Percentiles rank a stretch among this genome's conserved stretches.
These are phyloP conservation scores for Leccinum disarticulatum DNA, from an alignment of 768 basidiomycete genomes.

Conservation along the genomic window DNA sequence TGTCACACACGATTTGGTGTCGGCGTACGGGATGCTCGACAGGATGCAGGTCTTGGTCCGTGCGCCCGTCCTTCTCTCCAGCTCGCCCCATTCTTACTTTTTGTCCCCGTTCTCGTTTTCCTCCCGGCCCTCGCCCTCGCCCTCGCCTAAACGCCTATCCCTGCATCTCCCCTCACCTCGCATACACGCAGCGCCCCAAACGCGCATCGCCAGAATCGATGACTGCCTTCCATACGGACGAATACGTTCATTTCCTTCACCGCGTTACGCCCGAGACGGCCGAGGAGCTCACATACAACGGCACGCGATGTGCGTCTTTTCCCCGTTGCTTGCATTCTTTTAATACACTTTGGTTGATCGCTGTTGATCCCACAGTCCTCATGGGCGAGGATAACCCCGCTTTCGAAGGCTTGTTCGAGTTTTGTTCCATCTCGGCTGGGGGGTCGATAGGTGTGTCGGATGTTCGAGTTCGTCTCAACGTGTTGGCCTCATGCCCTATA, in stretches of 20 bases:
- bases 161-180: not conserved
- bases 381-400: slow-evolving; percentile 95
- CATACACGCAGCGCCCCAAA: slow-evolving; percentile 56
- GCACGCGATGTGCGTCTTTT: slow-evolving; percentile 69
- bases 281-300: slow-evolving; percentile 80
- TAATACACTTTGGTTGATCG: slow-evolving; percentile 1
- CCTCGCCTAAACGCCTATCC: not conserved
- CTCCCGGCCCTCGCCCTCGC: too few relatives aligned
- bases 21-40: slow-evolving; percentile 89
- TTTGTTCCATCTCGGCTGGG: slow-evolving; percentile 94
- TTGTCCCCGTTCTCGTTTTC: not conserved
- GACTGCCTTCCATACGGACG: slow-evolving; percentile 97
- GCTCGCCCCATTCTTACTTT: not conserved
- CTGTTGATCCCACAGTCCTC: slow-evolving; percentile 34
- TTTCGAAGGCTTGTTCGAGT: slow-evolving; percentile 96
- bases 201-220: slow-evolving; percentile 73
- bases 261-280: slow-evolving; percentile 90
- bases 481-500: not conserved
- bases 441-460: slow-evolving; percentile 80
- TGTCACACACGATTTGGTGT: slow-evolving; percentile 89
- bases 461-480: not conserved
- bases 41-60: slow-evolving; percentile 89
- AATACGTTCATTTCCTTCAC: slow-evolving; percentile 91
- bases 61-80: not conserved
- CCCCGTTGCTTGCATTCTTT: not conserved